These are phyloP conservation scores for Aspergillus saccharolyticus DNA, from an alignment of 495 filamentous ascomycete species.

Conservation along the genomic window DNA sequence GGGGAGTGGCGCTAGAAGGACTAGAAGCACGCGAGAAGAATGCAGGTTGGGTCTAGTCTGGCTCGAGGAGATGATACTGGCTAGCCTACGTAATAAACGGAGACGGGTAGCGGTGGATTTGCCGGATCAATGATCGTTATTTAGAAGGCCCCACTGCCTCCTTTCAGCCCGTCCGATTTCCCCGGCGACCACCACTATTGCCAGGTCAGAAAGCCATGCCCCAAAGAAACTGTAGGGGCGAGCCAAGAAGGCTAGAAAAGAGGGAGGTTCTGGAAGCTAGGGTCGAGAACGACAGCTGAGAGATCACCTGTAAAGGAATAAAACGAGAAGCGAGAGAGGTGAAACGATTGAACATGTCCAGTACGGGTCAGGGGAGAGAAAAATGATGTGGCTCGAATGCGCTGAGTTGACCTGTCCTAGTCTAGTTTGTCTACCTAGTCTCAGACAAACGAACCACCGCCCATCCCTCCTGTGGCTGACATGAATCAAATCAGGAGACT, in stretches of 20 bases:
- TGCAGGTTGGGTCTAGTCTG: conserved; percentile 14
- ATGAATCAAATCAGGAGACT: conserved; percentile 14
- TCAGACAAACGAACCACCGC: background rate
- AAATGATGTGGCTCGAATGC: background rate
- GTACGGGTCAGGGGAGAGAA: background rate
- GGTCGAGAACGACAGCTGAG: background rate
- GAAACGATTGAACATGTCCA: background rate
- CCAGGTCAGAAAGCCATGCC: background rate
- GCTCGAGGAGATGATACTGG: conserved; percentile 11
- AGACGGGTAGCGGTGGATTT: conserved; percentile 26
- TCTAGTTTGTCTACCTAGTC: background rate
- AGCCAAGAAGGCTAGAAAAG: background rate
- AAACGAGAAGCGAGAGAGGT: background rate
- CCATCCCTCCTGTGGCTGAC: background rate
- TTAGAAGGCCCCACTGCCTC: conserved; percentile 15
- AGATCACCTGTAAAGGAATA: background rate
- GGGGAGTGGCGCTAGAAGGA: conserved; percentile 28
- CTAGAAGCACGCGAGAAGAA: conserved; percentile 37
- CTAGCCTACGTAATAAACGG: conserved; percentile 30
- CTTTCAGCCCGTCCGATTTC: conserved; percentile 17
- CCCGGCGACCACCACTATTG: conserved; percentile 11
- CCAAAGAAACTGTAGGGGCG: background rate
- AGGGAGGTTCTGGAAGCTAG: background rate
- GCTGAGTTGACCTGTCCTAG: background rate
- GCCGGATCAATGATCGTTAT: conserved; percentile 20